A percentile compares a stretch with the other conserved stretches of the same genome.
phyloP scores from a whole-genome alignment of 352 stramenopile genomes.

The Phytophthora sp. region DNA sequence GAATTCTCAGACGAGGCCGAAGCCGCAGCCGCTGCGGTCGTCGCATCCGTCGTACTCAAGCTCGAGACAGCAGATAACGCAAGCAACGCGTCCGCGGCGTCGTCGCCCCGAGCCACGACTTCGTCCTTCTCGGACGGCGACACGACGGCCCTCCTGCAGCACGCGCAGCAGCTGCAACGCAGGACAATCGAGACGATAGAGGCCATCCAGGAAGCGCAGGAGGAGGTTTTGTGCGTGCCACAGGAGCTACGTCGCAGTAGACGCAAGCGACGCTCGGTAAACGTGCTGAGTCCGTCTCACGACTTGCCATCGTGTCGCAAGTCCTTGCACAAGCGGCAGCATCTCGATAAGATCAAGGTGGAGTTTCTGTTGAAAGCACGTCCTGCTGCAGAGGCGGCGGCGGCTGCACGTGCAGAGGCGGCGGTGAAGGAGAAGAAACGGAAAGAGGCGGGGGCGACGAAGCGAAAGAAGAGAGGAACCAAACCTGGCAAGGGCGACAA shows the following conservation, averaged over 20 bases:
- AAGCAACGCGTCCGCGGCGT: background rate
- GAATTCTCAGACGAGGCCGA: background rate
- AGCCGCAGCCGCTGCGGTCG: background rate
- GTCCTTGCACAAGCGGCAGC: constrained; percentile 18
- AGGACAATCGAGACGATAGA: constrained; percentile 14
- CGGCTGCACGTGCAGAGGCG: constrained; percentile 20
- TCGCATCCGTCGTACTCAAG: constrained; percentile 9
- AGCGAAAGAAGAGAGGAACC: constrained; percentile 10
- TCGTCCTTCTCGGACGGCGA: constrained; percentile 31
- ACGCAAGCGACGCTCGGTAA: constrained; percentile 37
- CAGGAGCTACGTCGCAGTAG: constrained; percentile 18
- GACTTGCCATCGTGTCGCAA: background rate
- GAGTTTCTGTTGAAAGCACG: constrained; percentile 10
- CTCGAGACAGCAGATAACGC: background rate
- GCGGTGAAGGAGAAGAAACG: constrained; percentile 26
- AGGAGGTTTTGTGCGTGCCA: background rate
- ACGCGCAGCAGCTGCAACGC: constrained; percentile 13
- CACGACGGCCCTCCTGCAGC: constrained; percentile 12
- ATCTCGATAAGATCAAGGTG: constrained; percentile 17
- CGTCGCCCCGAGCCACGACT: background rate
- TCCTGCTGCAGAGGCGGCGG: constrained; percentile 21
- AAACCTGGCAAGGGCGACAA: constrained; percentile 20
- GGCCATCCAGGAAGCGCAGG: background rate
- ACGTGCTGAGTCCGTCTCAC: constrained; percentile 25
- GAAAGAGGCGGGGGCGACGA: background rate